These are phyloP conservation scores for Clarireedia sp. DNA, from an alignment of 2,329 filamentous ascomycete genomes.

Conservation along the genomic window DNA sequence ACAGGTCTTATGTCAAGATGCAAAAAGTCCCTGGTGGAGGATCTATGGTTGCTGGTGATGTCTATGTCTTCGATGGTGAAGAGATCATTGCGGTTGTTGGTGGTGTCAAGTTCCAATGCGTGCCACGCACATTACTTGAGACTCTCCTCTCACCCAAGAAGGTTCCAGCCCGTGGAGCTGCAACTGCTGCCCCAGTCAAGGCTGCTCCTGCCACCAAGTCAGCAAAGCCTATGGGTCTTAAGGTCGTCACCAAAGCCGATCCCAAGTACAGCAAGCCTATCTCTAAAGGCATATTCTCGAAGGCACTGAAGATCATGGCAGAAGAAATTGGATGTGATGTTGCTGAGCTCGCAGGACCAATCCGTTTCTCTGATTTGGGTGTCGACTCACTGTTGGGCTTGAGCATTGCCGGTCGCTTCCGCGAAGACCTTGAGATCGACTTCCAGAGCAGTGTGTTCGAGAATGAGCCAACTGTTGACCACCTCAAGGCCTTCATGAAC, in stretches of 20 bases:
- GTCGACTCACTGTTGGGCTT: slow-evolving; percentile 53
- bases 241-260: not conserved
- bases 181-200: not conserved
- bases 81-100: slow-evolving; percentile 30
- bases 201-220: not conserved
- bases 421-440: slow-evolving; percentile 47
- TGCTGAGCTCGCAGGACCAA: slow-evolving; percentile 46
- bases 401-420: slow-evolving; percentile 46
- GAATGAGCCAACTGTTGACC: slow-evolving; percentile 12
- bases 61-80: slow-evolving; percentile 31
- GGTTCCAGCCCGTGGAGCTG: not conserved
- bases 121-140: slow-evolving; percentile 9
- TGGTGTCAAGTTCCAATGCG: slow-evolving; percentile 21
- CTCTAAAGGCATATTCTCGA: slow-evolving; percentile 11
- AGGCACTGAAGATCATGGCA: slow-evolving; percentile 47
- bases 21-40: slow-evolving; percentile 27
- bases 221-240: not conserved
- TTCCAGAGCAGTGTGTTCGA: slow-evolving; percentile 43
- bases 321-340: slow-evolving; percentile 47
- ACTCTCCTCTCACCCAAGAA: slow-evolving; percentile 9
- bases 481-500: slow-evolving; percentile 9
- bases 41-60: slow-evolving; percentile 29
- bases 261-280: slow-evolving; percentile 23
- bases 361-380: slow-evolving; percentile 47
- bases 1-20: slow-evolving; percentile 23